Evolutionary conservation across 176 grass and related monocot species (phyloP), one percentile per base, ranked within the genome.

Genomic region (Triticum timopheevii): DNA sequence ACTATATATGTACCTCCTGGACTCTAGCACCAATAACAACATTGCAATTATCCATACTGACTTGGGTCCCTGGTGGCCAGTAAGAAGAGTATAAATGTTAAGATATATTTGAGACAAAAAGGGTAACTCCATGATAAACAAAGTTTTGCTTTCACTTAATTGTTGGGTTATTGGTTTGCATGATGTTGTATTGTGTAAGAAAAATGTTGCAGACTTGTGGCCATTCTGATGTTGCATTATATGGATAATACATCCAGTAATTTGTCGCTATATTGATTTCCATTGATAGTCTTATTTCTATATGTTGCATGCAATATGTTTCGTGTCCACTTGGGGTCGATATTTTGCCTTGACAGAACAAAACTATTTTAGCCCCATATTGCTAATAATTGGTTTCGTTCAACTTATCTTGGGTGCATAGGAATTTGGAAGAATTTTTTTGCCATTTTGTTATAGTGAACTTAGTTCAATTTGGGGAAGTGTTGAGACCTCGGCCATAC

Each of bases 1-100:
- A 85, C 66, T 30, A 30, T 30, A 1, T 13, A 91, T 91, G 0
- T 71, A 40, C 34, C 82, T 90, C 50, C 36, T 25, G 2, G 61
- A 39, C 38, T 39, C 38, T 39, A 39, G 38, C 38, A 39, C 78
- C 42, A 39, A 77, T 64, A 76, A 63, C 67, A 78, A 38, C n/a
- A 30, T 11, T 81, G 19, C 52, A 1, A 44, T 75, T 39, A 2
- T 40, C 56, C 20, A 35, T 89, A 63, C 4, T 76, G 61, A 76
- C 66, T 20, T 31, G 65, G 11, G 24, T 38, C 54, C 65, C 33
- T 42, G 73, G 35, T 67, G n/a, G 59, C n/a, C 68, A 12, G 39
- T 40, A 35, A 71, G 67, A 5, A 8, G 35, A 71, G 35, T 72
- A 42, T 10, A 40, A 22, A 72, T 23, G 69, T 22, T 40, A 72